Base-by-base conservation (phyloP, 2,329 filamentous ascomycete species). In the Albophoma yamanashiensis region DNA sequence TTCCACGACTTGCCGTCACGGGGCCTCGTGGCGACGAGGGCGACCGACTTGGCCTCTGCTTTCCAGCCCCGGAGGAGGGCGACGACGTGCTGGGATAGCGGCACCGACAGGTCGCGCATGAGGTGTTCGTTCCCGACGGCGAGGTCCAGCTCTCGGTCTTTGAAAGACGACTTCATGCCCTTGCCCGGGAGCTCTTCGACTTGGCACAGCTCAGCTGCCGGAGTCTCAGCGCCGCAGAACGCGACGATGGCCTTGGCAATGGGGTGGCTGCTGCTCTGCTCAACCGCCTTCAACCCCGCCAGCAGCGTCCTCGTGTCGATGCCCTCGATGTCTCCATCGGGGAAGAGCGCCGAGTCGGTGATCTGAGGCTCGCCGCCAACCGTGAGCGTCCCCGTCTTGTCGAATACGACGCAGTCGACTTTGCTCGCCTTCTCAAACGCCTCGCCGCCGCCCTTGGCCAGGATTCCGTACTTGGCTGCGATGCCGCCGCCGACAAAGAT, bases 341-440 rank as follows among this genome's bases (percentile, higher is more conserved):
- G 71, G 52, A 77, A 78, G 4, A 81, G 58, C 47, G 72, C 67
- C 14, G 75, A 76, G 64, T 85, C 81, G 0, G 84, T 89, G 27
- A 93, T 85, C 36, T 78, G 82, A 0, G 89, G 89, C 64, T 90
- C 86, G 8, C 88, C 89, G 5, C 89, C 78, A 66, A 88, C 77
- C 0, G 91, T 94, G 61, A 95, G 76, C 0, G 91, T 95, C 1
- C 91, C 91, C 0, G 91, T 95, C 78, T 95, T 94, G 79, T 95
- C 91, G 69, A 95, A 94, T 0, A 94, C 88, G 45, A 94, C 86
- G 58, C 87, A 88, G 70, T 91, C 86, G 53, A 92, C 80, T 14
- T 82, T 83, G 69, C 89, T 92, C 4, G 90, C 90, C 74, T 91
- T 91, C 71, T 93, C 89, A 69, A 94, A 93, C 0, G 90, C 91